Evolutionary conservation across 2,329 filamentous ascomycete species (phyloP).

Genomic region (Pseudocercospora eumusae): DNA sequence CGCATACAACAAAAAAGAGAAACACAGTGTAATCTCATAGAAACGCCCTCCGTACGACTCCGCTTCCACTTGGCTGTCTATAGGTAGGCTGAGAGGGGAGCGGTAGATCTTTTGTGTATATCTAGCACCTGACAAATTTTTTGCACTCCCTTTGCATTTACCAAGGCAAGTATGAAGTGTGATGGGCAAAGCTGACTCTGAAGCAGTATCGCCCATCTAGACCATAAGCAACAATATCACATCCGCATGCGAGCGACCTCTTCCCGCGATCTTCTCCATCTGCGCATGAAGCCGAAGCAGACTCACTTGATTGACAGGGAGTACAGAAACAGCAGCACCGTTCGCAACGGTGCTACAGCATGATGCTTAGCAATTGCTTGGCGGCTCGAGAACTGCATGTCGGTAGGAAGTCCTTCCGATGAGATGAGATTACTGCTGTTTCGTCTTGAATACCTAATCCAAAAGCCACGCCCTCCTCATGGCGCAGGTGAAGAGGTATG

Average conservation of each 20-base stretch:
- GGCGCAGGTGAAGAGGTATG: not conserved
- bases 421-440: not conserved
- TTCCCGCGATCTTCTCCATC: slow-evolving; percentile 3
- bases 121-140: slow-evolving; percentile 9
- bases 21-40: slow-evolving; percentile 31
- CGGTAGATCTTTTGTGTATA: slow-evolving; percentile 9
- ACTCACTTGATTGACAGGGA: not conserved
- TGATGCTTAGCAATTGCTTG: slow-evolving; percentile 1
- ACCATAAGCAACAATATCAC: not conserved
- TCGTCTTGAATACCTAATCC: slow-evolving; percentile 2
- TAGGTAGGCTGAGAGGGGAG: slow-evolving; percentile 6
- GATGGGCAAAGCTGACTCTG: not conserved
- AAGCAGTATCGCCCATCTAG: not conserved
- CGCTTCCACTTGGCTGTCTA: slow-evolving; percentile 7
- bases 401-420: slow-evolving; percentile 1
- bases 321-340: not conserved
- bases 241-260: not conserved
- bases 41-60: slow-evolving; percentile 17
- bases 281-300: not conserved
- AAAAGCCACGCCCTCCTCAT: not conserved
- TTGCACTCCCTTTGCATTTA: not conserved
- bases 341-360: not conserved
- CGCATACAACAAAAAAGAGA: slow-evolving; percentile 20
- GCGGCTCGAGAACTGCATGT: not conserved
- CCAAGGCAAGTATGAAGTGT: not conserved